Percentiles rank a stretch among this genome's conserved stretches.
These are phyloP conservation scores for Aspergillus brasiliensis DNA, from an alignment of 2,329 filamentous ascomycete species.

Conservation along the genomic window DNA sequence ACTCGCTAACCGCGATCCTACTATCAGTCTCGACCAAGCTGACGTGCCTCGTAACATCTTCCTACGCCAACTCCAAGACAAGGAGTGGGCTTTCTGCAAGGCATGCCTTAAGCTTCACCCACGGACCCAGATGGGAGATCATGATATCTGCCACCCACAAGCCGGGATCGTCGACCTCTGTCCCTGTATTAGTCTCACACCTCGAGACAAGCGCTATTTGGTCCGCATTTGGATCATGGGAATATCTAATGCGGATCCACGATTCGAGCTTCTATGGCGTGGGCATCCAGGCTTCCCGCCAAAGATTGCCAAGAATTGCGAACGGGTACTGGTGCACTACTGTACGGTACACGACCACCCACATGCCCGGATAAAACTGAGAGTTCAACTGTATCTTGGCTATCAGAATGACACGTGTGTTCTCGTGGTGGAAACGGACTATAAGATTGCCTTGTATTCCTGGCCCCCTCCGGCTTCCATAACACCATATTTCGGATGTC, in stretches of 20 bases:
- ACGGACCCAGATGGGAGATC: not conserved
- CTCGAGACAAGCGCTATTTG: not conserved
- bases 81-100: not conserved
- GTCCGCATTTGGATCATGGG: not conserved
- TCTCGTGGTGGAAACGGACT: not conserved
- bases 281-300: not conserved
- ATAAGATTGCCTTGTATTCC: not conserved
- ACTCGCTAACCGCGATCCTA: not conserved
- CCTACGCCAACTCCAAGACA: not conserved
- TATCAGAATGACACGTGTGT: not conserved
- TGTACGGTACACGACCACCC: not conserved
- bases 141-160: not conserved
- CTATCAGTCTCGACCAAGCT: not conserved
- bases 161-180: not conserved
- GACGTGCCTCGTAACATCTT: not conserved
- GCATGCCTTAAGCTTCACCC: not conserved
- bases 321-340: not conserved
- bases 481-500: not conserved
- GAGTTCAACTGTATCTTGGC: not conserved
- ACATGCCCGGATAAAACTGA: not conserved
- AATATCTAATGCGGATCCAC: not conserved
- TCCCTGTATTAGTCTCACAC: not conserved
- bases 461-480: not conserved
- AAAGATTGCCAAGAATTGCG: not conserved
- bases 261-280: not conserved